phyloP scores from a whole-genome alignment of 176 grass and related monocot genomes.

The Leersia perrieri region DNA sequence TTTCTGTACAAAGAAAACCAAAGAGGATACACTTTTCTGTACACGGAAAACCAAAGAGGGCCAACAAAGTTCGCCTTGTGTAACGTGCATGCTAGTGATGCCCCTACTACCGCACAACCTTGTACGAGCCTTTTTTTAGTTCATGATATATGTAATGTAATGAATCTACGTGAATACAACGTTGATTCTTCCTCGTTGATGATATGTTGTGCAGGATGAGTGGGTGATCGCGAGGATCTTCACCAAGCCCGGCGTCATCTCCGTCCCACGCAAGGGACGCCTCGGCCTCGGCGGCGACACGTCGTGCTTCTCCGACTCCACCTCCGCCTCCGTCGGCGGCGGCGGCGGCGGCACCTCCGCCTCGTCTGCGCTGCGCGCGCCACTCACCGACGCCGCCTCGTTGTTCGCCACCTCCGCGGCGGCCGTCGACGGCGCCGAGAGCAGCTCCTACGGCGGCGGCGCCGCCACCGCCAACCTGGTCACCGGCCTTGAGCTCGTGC shows the following conservation, averaged over 20 bases:
- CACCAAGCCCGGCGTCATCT: slow-evolving; percentile 53
- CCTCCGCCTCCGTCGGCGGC: slow-evolving; percentile 50
- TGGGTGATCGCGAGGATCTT: slow-evolving; percentile 89
- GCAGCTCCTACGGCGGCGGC: slow-evolving; percentile 34
- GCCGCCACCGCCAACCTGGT: neutral
- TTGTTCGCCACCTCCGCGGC: slow-evolving; percentile 4
- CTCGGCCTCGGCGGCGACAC: slow-evolving; percentile 23
- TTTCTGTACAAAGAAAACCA: too few species aligned
- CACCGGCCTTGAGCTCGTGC: slow-evolving; percentile 85
- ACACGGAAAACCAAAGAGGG: too few species aligned
- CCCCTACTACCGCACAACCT: neutral
- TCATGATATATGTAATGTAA: neutral
- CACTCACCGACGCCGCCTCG: slow-evolving; percentile 34
- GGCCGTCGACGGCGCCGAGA: slow-evolving; percentile 8
- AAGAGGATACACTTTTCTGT: too few species aligned
- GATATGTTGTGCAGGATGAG: slow-evolving; percentile 52
- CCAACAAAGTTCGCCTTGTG: neutral
- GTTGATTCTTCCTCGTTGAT: neutral
- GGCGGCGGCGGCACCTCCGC: slow-evolving; percentile 42
- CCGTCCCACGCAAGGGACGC: slow-evolving; percentile 42
- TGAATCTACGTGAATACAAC: too few species aligned
- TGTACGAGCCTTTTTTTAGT: neutral
- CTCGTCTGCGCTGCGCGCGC: slow-evolving; percentile 47
- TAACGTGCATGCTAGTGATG: too few species aligned
- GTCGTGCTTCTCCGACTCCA: slow-evolving; percentile 65